Evolutionary conservation across 768 basidiomycete species (phyloP).

Genomic region (Phylloporus arenicola): DNA sequence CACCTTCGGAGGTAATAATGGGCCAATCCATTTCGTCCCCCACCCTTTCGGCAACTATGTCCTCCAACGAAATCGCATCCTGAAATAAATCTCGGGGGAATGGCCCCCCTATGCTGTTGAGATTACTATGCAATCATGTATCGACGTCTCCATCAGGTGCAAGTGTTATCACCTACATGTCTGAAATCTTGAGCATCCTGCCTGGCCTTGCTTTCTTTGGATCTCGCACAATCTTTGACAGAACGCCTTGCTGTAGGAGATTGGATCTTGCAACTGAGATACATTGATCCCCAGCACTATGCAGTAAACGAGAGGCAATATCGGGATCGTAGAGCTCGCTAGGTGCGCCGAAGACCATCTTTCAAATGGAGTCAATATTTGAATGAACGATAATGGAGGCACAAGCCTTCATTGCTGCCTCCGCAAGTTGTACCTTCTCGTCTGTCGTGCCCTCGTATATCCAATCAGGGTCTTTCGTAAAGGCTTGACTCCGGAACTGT

Average conservation of each 20-base stretch:
- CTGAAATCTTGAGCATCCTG: conserved; percentile 71
- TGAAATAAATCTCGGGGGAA: conserved; percentile 61
- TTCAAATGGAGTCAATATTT: conserved; percentile 1
- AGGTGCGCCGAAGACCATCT: conserved; percentile 79
- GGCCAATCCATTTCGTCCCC: conserved; percentile 74
- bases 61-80: conserved; percentile 64
- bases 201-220: conserved; percentile 63
- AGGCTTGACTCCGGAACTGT: conserved; percentile 51
- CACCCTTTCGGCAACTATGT: conserved; percentile 43
- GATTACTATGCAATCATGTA: conserved; percentile 44
- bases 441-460: conserved; percentile 7
- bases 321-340: conserved; percentile 61
- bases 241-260: conserved; percentile 57
- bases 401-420: conserved; percentile 66
- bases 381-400: neutral
- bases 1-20: conserved; percentile 72
- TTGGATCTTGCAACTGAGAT: conserved; percentile 53
- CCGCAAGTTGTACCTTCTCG: conserved; percentile 51
- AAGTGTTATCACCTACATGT: conserved; percentile 38
- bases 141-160: neutral
- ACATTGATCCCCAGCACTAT: conserved; percentile 48
- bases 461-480: conserved; percentile 41
- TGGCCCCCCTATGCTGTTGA: conserved; percentile 59
- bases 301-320: conserved; percentile 53
- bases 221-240: conserved; percentile 64